A percentile compares a stretch with the other conserved stretches of the same genome.
These are phyloP conservation scores for Rhododendron vialii DNA, from an alignment of 148 eudicot genomes.

Conservation along the genomic window DNA sequence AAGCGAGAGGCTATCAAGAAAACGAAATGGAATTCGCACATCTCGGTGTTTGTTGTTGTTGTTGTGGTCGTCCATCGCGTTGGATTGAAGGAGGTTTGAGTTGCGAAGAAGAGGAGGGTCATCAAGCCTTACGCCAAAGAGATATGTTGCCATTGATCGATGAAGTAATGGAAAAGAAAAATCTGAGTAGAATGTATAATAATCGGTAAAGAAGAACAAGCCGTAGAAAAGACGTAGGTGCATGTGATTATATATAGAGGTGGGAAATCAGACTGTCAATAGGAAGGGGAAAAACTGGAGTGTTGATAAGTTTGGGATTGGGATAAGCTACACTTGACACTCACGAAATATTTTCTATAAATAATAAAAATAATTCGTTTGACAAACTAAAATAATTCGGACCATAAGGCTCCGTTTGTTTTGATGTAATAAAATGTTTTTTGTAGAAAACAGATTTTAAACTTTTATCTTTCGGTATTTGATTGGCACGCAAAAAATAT, in stretches of 20 bases:
- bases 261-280: background rate
- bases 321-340: too few species aligned
- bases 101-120: background rate
- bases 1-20: background rate
- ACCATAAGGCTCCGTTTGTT: too few species aligned
- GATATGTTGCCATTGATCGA: background rate
- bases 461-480: too few species aligned
- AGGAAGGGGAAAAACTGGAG: background rate
- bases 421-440: too few species aligned
- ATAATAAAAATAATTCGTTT: too few species aligned
- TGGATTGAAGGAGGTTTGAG: background rate
- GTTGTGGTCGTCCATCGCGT: background rate
- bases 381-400: too few species aligned
- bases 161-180: background rate
- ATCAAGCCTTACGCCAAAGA: background rate
- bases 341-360: too few species aligned
- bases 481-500: too few species aligned
- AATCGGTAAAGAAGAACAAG: background rate
- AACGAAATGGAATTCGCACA: background rate
- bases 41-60: background rate
- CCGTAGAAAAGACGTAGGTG: background rate
- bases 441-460: too few species aligned
- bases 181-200: background rate
- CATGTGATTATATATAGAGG: too few species aligned
- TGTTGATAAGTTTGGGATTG: too few species aligned